phyloP scores from a whole-genome alignment of 2,329 filamentous ascomycete genomes.

The Fusarium oligoseptatum region DNA sequence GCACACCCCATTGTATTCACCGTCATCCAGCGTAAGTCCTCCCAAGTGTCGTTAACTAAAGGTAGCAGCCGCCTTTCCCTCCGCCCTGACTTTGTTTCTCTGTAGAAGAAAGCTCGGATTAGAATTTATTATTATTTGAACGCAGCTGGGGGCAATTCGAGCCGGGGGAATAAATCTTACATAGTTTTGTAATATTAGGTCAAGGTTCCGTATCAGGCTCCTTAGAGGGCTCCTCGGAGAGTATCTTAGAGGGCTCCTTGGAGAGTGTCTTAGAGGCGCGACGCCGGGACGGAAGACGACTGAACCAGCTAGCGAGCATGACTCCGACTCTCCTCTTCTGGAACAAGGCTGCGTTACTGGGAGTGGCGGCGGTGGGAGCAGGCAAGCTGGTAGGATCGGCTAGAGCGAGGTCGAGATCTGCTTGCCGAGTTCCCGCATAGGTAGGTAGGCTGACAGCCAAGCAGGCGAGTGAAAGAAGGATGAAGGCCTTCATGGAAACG shows the following conservation, averaged over 20 bases:
- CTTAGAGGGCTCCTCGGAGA: background rate
- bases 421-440: slow-evolving; percentile 20
- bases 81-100: slow-evolving; percentile 18
- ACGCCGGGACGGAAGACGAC: background rate
- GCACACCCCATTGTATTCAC: slow-evolving; percentile 10
- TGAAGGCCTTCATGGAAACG: slow-evolving; percentile 10
- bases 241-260: slow-evolving; percentile 8
- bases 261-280: slow-evolving; percentile 10
- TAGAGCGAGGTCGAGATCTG: slow-evolving; percentile 22
- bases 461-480: slow-evolving; percentile 21
- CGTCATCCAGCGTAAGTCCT: slow-evolving; percentile 15
- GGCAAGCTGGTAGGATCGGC: slow-evolving; percentile 21
- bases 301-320: no score
- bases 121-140: slow-evolving; percentile 20
- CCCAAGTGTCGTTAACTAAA: slow-evolving; percentile 17
- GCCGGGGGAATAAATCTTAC: slow-evolving; percentile 20
- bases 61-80: slow-evolving; percentile 17
- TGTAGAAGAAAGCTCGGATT: slow-evolving; percentile 16
- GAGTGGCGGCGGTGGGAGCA: slow-evolving; percentile 15
- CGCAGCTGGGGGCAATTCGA: slow-evolving; percentile 18
- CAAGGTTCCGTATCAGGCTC: slow-evolving; percentile 10
- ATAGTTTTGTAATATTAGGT: slow-evolving; percentile 15
- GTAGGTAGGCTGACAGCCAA: slow-evolving; percentile 23
- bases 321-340: no score
- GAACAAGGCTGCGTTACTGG: background rate